Base-by-base conservation (phyloP, 192 early-diverging fungal genomes). In the Haplosporangium gracile region DNA sequence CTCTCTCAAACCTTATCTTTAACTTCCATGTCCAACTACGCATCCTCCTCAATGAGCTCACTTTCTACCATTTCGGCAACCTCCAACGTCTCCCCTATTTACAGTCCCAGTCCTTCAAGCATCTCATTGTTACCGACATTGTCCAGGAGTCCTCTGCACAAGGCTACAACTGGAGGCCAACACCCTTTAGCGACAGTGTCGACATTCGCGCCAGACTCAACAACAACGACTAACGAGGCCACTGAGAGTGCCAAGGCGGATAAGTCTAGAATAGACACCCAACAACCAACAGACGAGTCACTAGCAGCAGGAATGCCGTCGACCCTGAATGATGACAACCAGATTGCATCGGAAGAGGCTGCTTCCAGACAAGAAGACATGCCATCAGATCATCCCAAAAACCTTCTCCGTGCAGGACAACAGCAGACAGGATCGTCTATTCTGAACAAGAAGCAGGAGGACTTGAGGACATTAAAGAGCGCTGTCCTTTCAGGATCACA, bases 131-230 rank as follows among this genome's bases (percentile, higher is more conserved):
- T 8, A 26, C 7, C 71, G 42, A 51, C 18, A 47, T n/a, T 42
- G 38, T 42, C 81, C 36, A 77, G 75, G 53, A 70, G 49, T 22
- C 68, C 81, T 2, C 68, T 75, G 34, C 65, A 75, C 8, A 80
- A 74, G 38, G 0, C 83, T 26, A 0, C 83, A 34, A 36, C 29
- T 13, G 73, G 65, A 22, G 26, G 68, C 0, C 83, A 76, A 26
- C 83, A 85, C 55, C 83, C 83, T 32, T 40, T 85, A 11, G 83
- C 83, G 4, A 77, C 38, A 1, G 83, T 85, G 7, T 85, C 83
- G 13, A 85, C 78, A 32, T 73, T 85, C 42, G 78, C 77, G 3
- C 38, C 78, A 24, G 75, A 77, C 55, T 70, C 20, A 13, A 75
- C 72, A 34, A 47, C 42, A 42, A 51, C 42, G 29, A 53, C 20